Evolutionary conservation across 306 rosid species (phyloP), one percentile per base, ranked within the genome.

Genomic region (Erythrophleum fordii): DNA sequence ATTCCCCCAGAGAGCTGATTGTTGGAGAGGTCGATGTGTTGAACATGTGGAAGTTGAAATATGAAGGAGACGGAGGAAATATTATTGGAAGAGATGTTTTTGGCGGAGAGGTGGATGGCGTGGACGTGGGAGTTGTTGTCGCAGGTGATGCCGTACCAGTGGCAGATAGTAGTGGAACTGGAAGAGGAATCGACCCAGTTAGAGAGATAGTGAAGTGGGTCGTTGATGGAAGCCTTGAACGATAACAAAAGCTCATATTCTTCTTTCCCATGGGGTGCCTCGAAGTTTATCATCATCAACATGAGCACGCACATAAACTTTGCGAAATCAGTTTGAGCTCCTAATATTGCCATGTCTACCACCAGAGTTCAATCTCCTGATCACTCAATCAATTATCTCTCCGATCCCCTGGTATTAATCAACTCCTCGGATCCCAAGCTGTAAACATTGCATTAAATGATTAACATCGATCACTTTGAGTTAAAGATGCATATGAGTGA

Each of bases 141-240:
- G 85, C 98, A 96, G 45, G 83, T 80, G 85, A 96, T 71, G 8
- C 93, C 98, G 1, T 70, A 77, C 98, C 99, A 93, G 10, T 81
- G 67, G 90, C 98, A 93, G 48, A 66, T n/a, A 66, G 77, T n/a
- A 39, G 78, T 48, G 65, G 77, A 16, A 39, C 76, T 48, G 65
- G 77, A 16, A 37, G 88, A 67, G 69, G 89, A 73, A 61, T 64
- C 41, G 73, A 31, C 67, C 99, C 99, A 96, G 83, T 82, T 85
- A 62, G 98, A 90, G 82, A 96, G 97, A 80, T 39, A 61, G 85
- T 75, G 78, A 20, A 84, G 82, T 1, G 93, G 94, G 82, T 96
- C 94, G 11, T 70, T 67, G 76, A 88, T 35, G 23, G 97, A 89
- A 53, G 92, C 82, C 80, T 93, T 96, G 91, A 96, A 93, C 44